phyloP scores from a whole-genome alignment of 1,284 basidiomycete genomes.

The Naganishia sp. region DNA sequence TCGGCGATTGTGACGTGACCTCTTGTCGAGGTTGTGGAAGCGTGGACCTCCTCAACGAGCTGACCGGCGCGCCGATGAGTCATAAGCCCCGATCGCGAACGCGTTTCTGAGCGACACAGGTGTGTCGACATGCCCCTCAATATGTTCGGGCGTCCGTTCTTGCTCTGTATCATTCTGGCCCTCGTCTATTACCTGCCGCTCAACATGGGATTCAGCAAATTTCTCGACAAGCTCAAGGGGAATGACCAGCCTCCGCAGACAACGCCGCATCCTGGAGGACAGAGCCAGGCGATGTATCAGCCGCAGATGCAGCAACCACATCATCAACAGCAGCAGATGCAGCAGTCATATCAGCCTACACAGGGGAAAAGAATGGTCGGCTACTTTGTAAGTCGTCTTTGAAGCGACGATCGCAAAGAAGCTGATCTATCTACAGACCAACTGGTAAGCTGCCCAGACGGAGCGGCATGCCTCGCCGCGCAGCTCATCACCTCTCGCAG shows the following conservation, averaged over 20 bases:
- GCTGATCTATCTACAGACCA: neutral
- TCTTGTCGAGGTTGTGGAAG: neutral
- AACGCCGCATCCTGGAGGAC: neutral
- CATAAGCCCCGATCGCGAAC: too few relatives aligned
- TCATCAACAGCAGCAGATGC: neutral
- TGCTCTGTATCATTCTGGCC: neutral
- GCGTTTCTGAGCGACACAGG: too few relatives aligned
- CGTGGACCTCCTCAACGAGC: too few relatives aligned
- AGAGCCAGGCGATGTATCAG: too few relatives aligned
- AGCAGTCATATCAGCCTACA: neutral
- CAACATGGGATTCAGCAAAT: conserved; percentile 13
- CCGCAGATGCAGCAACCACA: too few relatives aligned
- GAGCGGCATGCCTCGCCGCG: too few relatives aligned
- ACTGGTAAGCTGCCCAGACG: conserved; percentile 3
- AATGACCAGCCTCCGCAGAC: neutral
- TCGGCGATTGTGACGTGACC: neutral
- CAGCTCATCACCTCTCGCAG: conserved; percentile 53
- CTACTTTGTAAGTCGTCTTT: conserved; percentile 13
- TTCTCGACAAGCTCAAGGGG: conserved; percentile 15
- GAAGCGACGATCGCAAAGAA: too few relatives aligned
- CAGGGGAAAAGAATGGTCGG: conserved; percentile 17
- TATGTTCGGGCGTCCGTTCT: neutral
- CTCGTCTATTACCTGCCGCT: too few relatives aligned
- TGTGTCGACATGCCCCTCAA: too few relatives aligned
- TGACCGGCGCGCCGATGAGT: too few relatives aligned